Base-by-base conservation (phyloP, 306 rosid species). In the Corylus avellana region DNA sequence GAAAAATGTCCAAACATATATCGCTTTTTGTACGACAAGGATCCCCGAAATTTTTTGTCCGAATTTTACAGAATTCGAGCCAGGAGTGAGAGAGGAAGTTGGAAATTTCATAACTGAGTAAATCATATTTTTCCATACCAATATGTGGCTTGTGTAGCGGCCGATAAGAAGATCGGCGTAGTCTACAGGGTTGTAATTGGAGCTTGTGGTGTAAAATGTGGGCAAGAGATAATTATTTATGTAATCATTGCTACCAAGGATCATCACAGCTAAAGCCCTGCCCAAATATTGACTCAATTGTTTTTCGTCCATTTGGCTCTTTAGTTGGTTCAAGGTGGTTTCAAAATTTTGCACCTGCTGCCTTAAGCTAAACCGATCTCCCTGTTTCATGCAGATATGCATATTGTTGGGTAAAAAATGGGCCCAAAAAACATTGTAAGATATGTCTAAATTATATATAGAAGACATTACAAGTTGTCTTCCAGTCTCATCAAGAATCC, bases 191-290 rank as follows among this genome's bases (percentile, higher is more conserved):
- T 13, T 61, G 70, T 73, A 84, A 14, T 7, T 42, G 71, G 16
- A 76, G 77, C 86, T 81, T 3, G 82, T 51, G 20, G 49, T 8
- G 74, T 81, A 87, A 1, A 75, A 4, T 55, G 6, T 56, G 7
- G 86, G 78, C 68, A 79, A 10, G 76, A 87, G 84, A 79, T 81
- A 87, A 69, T 84, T 87, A 62, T 84, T 84, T 48, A 87, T 0
- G 79, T 87, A 87, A 55, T 87, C 90, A 73, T 84, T 87, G 74
- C 66, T 87, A 13, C 86, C 88, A 69, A 61, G 66, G 75, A 3
- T 70, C 74, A 81, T 79, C 1, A 77, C 3, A 39, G 71, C 12
- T 70, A 84, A 63, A 37, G 86, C 82, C 47, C 70, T 81, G 17
- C 81, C 88, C 4, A 87, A 76, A 80, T 84, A 50, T 27, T 84